A percentile compares a stretch with the other conserved stretches of the same genome.
phyloP scores from a whole-genome alignment of 208 protist species.

The Trypanosoma brucei region DNA sequence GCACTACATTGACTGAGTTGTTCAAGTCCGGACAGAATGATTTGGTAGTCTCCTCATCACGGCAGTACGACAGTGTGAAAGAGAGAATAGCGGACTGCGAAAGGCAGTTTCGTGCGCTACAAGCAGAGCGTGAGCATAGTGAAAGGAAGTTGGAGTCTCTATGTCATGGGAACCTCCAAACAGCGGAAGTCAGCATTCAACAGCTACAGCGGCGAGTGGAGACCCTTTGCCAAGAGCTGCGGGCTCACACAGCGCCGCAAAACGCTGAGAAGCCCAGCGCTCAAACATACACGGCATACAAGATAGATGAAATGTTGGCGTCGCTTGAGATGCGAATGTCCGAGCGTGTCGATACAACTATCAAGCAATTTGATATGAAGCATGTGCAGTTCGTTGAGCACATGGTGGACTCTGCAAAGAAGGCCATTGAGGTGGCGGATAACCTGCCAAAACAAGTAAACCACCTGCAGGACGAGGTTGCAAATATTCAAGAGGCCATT shows the following conservation, averaged over 20 bases:
- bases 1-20: neutral
- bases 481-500: constrained; percentile 11
- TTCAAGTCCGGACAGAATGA: neutral
- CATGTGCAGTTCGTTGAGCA: constrained; percentile 15
- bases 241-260: neutral
- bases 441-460: constrained; percentile 8
- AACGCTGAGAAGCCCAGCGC: neutral
- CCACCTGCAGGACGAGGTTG: constrained; percentile 19
- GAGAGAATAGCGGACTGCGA: no score
- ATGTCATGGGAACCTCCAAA: neutral
- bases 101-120: no score
- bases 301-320: constrained; percentile 5
- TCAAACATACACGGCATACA: neutral
- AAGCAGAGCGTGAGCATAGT: no score
- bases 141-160: no score
- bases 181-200: neutral
- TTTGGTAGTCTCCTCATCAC: no score
- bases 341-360: constrained; percentile 8
- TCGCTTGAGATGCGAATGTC: constrained; percentile 1
- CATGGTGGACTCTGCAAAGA: constrained; percentile 13
- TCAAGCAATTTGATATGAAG: constrained; percentile 8
- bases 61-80: no score
- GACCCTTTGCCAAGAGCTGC: neutral
- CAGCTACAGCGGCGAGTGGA: constrained; percentile 2
- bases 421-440: constrained; percentile 9